Evolutionary conservation across 805 yeast genomes (phyloP), one percentile per base, ranked within the genome.

Genomic region (Cephaloascus fragrans): DNA sequence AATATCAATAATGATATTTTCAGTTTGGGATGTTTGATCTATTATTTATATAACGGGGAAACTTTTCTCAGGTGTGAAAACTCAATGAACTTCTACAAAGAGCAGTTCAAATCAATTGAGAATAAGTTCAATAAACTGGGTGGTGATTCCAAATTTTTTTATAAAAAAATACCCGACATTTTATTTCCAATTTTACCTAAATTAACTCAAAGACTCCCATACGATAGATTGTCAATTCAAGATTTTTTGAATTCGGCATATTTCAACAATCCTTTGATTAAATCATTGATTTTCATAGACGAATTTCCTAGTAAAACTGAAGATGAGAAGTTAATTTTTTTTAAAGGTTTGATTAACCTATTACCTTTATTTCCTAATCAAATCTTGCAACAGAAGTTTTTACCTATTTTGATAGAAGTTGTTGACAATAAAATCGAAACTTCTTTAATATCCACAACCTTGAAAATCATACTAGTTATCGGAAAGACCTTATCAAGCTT

Each of bases 201-300:
- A 34, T 51, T 86, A 37, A 59, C 88, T 46, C 63, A 72, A 47
- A 69, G 78, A 50, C 69, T 68, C 47, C 74, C 87, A 3, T 56
- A 67, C 35, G 75, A 75, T 45, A 64, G 90, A 53, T 53, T 75
- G 41, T 53, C 78, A 36, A 66, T 89, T 36, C 75, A 78, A 47
- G 81, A 77, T 37, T 73, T 93, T 43, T 71, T 83, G n/a, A 73
- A 75, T 9, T 76, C 87, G 8, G 75, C 71, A 29, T 84, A 76
- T 48, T 90, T 89, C 58, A 83, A 86, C 59, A 89, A 87, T 45
- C 85, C 90, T 38, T 62, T 88, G 37, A 77, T 90, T 38, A 81
- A 83, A 50, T 80, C 94, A 3, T 69, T 90, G 64, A 77, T 81
- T 55, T 80, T 83, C 48, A 57, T 90, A 35, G 97, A 90, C 52